Base-by-base conservation (phyloP, 441 rosid genomes). In the Gossypium davidsonii region DNA sequence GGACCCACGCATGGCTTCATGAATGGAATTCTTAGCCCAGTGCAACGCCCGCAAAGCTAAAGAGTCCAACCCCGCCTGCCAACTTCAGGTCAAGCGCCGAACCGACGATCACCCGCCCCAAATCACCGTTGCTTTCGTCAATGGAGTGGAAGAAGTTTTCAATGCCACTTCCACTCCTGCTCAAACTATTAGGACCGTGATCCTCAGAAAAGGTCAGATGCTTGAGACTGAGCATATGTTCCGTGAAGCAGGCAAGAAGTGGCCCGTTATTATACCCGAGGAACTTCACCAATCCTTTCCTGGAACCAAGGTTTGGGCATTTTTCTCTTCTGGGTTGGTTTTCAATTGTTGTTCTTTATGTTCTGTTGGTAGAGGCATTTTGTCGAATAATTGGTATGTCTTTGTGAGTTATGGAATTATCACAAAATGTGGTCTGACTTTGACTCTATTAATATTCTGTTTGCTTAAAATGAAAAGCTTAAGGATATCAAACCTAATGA, bases 221-320 rank as follows among this genome's bases (percentile, higher is more conserved):
- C 94, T 92, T 0, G 97, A 92, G 85, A 92, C 94, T 1, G 93
- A 94, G 83, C 98, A 89, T 72, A 91, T 92, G 97, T 94, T 92
- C 79, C 92, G 91, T 12, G 97, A 94, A 73, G 93, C 97, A 2
- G 93, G 96, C 0, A 94, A 89, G 83, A 85, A 90, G 28, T 92
- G 98, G 98, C 98, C 97, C 23, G 92, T 92, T 26, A 34, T 89
- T 17, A 91, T 94, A 53, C 98, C 99, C 6, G 94, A 82, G 3
- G 91, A 82, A 80, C 83, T 92, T 73, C 87, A 52, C 39, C 86
- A 79, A 76, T 78, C 80, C n/a, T 85, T 86, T 61, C 94, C 94
- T 46, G 92, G 90, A 70, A 85, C 88, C 70, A 91, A 92, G 97
- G 98, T 94, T 15, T 51, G 79, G 78, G 10, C 8, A 3, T 63